Base-by-base conservation (phyloP, 2,329 filamentous ascomycete genomes). In the Monilinia polystroma region DNA sequence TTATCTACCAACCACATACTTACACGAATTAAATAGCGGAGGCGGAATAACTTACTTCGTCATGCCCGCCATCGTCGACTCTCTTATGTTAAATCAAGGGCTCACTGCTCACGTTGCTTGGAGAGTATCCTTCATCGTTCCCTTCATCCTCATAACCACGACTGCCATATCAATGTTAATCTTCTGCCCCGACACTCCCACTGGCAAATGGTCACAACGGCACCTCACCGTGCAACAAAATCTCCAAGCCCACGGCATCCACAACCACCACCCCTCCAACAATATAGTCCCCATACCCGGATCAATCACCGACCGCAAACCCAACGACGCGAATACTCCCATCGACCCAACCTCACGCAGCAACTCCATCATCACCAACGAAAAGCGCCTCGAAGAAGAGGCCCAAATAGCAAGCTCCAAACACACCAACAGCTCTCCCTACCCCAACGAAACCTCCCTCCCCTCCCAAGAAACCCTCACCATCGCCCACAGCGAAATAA, bases 31-130 rank as follows among this genome's bases (percentile, higher is more conserved):
- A 26, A 32, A 18, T 16, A 66, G 64, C 35, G 93, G 93, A 67
- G 93, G 93, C 70, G 93, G 93, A 66, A 90, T 96, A 71, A 96
- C 93, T 2, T 96, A 96, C 80, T 96, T 96, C 77, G 85, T 94
- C 73, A 96, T 97, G 92, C 93, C 93, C 2, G 91, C 91, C 6
- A 88, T 97, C 67, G 95, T 90, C 78, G 90, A 96, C 77, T 91
- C 90, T 0, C 82, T 96, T 29, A 84, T 90, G 29, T 74, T 79
- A 8, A 75, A 82, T 0, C 82, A 82, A 59, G 85, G 87, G 8
- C 81, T 94, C 65, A 80, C 82, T 0, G 79, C 86, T 2, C 87
- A 90, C 72, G 83, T 87, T 49, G 90, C 93, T 2, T 97, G 93
- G 93, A 86, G 93, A 35, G 86, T 96, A 1, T 85, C 92, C 3